Conservation (phyloP, 1,284 basidiomycete genomes). For the Veloboletus limbatus region DNA sequence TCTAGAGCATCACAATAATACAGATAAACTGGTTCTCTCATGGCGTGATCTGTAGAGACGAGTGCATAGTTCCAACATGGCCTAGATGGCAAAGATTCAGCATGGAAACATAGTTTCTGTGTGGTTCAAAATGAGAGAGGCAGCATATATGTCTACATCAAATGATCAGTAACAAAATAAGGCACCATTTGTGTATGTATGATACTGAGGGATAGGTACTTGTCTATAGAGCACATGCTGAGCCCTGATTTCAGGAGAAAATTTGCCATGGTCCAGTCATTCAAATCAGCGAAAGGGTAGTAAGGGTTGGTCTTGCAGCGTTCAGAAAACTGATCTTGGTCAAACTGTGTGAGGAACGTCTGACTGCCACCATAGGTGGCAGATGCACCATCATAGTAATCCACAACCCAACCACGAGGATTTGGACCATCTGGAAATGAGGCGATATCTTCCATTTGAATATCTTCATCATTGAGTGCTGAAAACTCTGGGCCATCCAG, state of each 20-base stretch:
- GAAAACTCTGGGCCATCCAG: background rate
- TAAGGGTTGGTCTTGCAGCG: background rate
- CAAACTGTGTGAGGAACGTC: too few species aligned
- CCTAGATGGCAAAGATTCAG: background rate
- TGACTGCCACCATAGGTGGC: background rate
- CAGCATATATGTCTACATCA: too few species aligned
- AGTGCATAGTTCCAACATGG: background rate
- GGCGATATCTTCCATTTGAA: background rate
- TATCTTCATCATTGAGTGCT: background rate
- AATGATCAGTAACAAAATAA: background rate
- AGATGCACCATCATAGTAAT: background rate
- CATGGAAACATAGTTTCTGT: background rate
- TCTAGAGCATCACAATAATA: background rate
- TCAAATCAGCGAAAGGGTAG: background rate
- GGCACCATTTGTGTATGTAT: background rate
- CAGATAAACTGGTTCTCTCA: background rate
- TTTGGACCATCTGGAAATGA: background rate
- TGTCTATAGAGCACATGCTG: background rate
- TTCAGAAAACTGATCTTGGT: background rate
- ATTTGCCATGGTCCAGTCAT: background rate
- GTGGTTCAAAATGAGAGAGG: background rate
- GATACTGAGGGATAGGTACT: background rate
- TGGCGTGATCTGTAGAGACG: background rate
- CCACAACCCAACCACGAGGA: background rate
- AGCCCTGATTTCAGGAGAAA: background rate